These are phyloP conservation scores for Stephania japonica DNA, from an alignment of 164 flowering plant species.

Conservation along the genomic window DNA sequence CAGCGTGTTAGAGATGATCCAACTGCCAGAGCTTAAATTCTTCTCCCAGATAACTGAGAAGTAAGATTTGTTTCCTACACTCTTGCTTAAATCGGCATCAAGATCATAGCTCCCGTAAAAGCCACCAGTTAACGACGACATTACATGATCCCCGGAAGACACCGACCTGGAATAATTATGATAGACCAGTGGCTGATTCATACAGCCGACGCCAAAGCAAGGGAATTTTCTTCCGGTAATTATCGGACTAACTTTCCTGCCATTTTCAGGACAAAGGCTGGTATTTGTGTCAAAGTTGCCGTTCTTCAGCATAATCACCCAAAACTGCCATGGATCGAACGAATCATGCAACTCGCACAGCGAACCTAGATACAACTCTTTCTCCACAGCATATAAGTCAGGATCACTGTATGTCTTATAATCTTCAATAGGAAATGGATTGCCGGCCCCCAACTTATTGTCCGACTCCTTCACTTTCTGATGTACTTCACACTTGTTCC, in stretches of 20 bases:
- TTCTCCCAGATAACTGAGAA: slow-evolving; percentile 71
- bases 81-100: slow-evolving; percentile 30
- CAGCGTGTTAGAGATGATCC: slow-evolving; percentile 57
- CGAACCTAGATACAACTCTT: slow-evolving; percentile 26
- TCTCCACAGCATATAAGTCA: slow-evolving; percentile 27
- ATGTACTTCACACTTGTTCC: slow-evolving; percentile 16
- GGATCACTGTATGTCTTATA: slow-evolving; percentile 18
- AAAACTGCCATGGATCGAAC: slow-evolving; percentile 30
- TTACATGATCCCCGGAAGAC: slow-evolving; percentile 15
- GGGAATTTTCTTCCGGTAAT: slow-evolving; percentile 42
- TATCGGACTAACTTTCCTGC: slow-evolving; percentile 44
- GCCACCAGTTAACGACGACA: slow-evolving; percentile 31
- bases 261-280: slow-evolving; percentile 51
- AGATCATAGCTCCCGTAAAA: slow-evolving; percentile 64
- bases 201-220: slow-evolving; percentile 66
- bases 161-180: slow-evolving; percentile 25
- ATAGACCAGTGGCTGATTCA: slow-evolving; percentile 63
- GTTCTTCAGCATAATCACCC: slow-evolving; percentile 38
- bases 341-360: slow-evolving; percentile 21
- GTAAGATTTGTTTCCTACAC: slow-evolving; percentile 38
- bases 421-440: slow-evolving; percentile 16
- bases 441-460: slow-evolving; percentile 22
- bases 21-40: slow-evolving; percentile 48
- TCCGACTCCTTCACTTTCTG: slow-evolving; percentile 24
- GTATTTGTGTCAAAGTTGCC: slow-evolving; percentile 34